These are phyloP conservation scores for Apiospora koreana DNA, from an alignment of 2,329 filamentous ascomycete species.

Conservation along the genomic window DNA sequence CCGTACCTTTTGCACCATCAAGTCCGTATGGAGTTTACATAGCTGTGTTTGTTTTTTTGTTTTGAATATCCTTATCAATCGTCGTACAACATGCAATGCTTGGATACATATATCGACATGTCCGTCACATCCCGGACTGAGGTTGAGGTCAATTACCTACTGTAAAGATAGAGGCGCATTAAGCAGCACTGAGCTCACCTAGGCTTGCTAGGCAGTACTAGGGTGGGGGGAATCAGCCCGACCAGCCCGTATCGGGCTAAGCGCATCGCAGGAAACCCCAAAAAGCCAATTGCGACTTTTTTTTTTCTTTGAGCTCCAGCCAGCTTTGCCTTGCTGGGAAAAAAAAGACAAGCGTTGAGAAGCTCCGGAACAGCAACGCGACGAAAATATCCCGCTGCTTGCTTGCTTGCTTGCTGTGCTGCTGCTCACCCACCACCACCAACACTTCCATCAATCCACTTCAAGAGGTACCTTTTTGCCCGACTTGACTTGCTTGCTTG, in stretches of 20 bases:
- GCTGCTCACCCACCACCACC: no score
- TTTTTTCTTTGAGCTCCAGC: slow-evolving; percentile 5
- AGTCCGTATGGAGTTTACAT: no score
- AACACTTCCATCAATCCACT: slow-evolving; percentile 23
- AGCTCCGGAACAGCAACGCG: slow-evolving; percentile 5
- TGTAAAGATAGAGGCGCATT: slow-evolving; percentile 1
- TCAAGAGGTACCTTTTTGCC: neutral
- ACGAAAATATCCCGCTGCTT: slow-evolving; percentile 26
- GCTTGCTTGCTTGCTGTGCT: no score
- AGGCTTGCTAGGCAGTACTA: no score
- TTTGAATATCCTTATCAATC: no score
- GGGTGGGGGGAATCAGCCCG: no score
- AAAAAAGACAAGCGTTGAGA: slow-evolving; percentile 4
- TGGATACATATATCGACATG: neutral
- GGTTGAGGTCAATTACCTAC: neutral
- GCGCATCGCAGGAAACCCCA: neutral
- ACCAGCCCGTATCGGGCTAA: neutral
- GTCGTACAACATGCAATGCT: no score
- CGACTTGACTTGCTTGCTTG: neutral
- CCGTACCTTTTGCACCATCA: no score
- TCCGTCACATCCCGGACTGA: neutral
- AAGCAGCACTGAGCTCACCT: neutral
- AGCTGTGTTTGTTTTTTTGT: no score
- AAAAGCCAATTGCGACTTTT: slow-evolving; percentile 10
- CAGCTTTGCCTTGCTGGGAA: slow-evolving; percentile 5